phyloP scores from a whole-genome alignment of 257 asterid genomes.

The Solanum appendiculatum region DNA sequence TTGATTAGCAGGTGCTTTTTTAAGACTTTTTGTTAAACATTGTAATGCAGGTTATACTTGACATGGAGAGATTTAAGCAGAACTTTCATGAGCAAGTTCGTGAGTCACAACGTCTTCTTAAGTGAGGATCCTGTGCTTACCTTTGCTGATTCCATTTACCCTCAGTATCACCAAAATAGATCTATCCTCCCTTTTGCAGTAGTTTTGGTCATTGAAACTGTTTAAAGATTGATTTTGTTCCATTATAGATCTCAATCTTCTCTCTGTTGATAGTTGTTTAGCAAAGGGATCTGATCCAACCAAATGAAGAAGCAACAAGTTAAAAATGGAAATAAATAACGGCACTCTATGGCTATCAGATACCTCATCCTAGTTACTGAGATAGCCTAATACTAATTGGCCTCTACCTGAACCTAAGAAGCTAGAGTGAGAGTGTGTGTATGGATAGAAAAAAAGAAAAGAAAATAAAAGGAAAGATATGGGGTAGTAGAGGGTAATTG shows the following conservation, averaged over 20 bases:
- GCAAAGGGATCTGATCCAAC: background rate
- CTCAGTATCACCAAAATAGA: background rate
- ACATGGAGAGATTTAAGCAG: conserved; percentile 95
- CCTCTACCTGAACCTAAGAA: background rate
- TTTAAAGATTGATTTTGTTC: background rate
- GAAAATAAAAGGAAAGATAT: background rate
- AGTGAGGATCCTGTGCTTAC: conserved; percentile 35
- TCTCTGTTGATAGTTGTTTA: background rate
- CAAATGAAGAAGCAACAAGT: background rate
- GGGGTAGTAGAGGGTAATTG: background rate
- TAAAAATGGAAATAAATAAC: background rate
- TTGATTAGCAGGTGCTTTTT: background rate
- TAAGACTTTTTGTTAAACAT: background rate
- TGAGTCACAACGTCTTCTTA: conserved; percentile 55
- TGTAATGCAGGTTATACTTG: conserved; percentile 72
- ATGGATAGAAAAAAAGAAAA: background rate
- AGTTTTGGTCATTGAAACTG: background rate
- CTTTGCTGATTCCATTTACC: background rate
- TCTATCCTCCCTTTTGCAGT: background rate
- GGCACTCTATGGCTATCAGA: background rate
- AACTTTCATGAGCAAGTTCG: conserved; percentile 45
- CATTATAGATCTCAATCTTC: background rate
- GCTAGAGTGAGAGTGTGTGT: background rate
- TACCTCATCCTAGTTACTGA: background rate
- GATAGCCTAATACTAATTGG: background rate